Base-by-base conservation (phyloP, 192 early-diverging fungal genomes). In the Umbelopsis ramanniana region DNA sequence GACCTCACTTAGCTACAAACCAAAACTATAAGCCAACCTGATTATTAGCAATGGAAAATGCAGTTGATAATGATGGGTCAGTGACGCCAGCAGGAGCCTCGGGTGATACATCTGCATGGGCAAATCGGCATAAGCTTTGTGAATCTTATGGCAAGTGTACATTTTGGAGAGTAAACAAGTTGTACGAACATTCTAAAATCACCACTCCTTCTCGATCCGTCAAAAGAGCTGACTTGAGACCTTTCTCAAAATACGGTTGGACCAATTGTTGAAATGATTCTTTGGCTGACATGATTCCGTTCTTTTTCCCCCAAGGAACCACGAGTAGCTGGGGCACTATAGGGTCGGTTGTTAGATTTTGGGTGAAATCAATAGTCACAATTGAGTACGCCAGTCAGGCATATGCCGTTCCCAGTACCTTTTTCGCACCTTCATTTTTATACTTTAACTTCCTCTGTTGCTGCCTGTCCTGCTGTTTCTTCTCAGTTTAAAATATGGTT, bases 151-250 rank as follows among this genome's bases (percentile, higher is more conserved):
- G 29, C 29, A 1, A 29, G 3, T 29, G 29, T 29, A 29, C 29
- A 29, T 2, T 29, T n/a, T n/a, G n/a, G n/a, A 3, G 29, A 29
- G 29, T 29, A 1, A 29, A 35, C 24, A 35, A 54, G 38, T 15
- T 29, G 22, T 40, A 9, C 22, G 48, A 78, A 88, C 88, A 78
- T 84, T 85, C 77, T 40, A 87, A 75, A 6, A 90, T 67, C 33
- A 88, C 81, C 22, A 90, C 88, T 6, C 89, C 89, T 73, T 89
- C 87, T 66, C 83, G 70, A 72, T 90, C 89, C 11, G 87, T 89
- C 0, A 90, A 73, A 11, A 89, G 55, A 22, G 85, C 83, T n/a
- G 85, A 85, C 43, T 85, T 71, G 10, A 89, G 68, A 48, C 85
- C 81, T 60, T 83, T 79, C 11, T 76, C 77, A 48, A 79, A 75